Evolutionary conservation across 805 yeast genomes (phyloP).

Genomic region (Lachancea lanzarotensis): DNA sequence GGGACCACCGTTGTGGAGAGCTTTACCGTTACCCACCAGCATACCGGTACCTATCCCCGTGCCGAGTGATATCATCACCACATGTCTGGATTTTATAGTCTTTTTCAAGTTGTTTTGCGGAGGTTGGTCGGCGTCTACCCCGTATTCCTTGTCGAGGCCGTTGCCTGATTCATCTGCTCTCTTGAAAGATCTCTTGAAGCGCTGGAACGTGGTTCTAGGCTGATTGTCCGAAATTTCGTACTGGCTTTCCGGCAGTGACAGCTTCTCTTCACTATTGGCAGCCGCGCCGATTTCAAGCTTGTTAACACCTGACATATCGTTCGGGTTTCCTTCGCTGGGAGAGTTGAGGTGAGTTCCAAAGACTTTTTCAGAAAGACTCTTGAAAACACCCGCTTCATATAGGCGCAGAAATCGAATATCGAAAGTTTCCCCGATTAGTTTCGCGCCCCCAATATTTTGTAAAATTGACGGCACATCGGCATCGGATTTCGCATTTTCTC

Average conservation of each 20-base stretch:
- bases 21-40: slow-evolving; percentile 50
- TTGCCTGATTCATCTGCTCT: background rate
- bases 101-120: slow-evolving; percentile 29
- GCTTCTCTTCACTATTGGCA: slow-evolving; percentile 4
- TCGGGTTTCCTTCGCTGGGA: too few species aligned
- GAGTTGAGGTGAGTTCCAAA: too few species aligned
- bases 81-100: slow-evolving; percentile 40
- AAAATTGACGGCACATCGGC: background rate
- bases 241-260: slow-evolving; percentile 4
- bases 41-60: slow-evolving; percentile 81
- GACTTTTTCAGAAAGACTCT: too few species aligned
- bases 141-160: background rate
- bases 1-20: slow-evolving; percentile 42
- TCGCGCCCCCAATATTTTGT: background rate
- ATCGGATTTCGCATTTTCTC: background rate
- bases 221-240: slow-evolving; percentile 3
- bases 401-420: too few species aligned
- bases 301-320: background rate
- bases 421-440: too few species aligned
- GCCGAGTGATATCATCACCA: slow-evolving; percentile 73
- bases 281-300: background rate
- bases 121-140: background rate
- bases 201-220: background rate
- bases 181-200: slow-evolving; percentile 4
- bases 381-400: too few species aligned